Conservation (phyloP, 257 asterid species). For the Penstemon davidsonii region DNA sequence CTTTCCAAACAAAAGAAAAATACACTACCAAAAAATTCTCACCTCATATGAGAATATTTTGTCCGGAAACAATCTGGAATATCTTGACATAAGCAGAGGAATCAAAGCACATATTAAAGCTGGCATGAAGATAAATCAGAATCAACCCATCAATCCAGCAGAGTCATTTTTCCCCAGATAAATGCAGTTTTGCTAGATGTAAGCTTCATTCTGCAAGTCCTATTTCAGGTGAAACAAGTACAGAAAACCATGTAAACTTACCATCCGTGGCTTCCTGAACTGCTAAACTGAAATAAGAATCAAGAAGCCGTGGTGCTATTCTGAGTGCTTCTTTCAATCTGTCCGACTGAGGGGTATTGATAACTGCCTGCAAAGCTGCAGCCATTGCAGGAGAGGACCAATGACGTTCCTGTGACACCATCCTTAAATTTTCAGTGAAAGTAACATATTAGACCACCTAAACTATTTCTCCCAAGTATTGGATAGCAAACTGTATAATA, state of each 20-base stretch:
- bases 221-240: constrained; percentile 8
- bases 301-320: constrained; percentile 78
- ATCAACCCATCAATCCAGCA: constrained; percentile 27
- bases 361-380: constrained; percentile 68
- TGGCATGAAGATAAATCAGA: constrained; percentile 41
- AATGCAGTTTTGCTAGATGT: not conserved
- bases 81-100: constrained; percentile 81
- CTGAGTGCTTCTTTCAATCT: constrained; percentile 76
- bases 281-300: constrained; percentile 66
- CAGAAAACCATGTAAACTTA: constrained; percentile 40
- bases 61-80: constrained; percentile 82
- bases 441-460: constrained; percentile 7
- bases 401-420: constrained; percentile 79
- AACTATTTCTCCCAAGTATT: not conserved
- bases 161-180: constrained; percentile 19
- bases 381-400: constrained; percentile 96
- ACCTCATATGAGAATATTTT: constrained; percentile 77
- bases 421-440: constrained; percentile 23
- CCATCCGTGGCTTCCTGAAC: constrained; percentile 70
- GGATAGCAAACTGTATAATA: constrained; percentile 4
- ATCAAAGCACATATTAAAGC: constrained; percentile 83
- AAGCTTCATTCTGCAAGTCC: constrained; percentile 15
- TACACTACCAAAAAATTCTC: constrained; percentile 16
- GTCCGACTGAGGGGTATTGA: constrained; percentile 62
- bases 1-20: not conserved